These are phyloP conservation scores for Papiliotrema fonsecae DNA, from an alignment of 1,284 basidiomycete species.

Conservation along the genomic window DNA sequence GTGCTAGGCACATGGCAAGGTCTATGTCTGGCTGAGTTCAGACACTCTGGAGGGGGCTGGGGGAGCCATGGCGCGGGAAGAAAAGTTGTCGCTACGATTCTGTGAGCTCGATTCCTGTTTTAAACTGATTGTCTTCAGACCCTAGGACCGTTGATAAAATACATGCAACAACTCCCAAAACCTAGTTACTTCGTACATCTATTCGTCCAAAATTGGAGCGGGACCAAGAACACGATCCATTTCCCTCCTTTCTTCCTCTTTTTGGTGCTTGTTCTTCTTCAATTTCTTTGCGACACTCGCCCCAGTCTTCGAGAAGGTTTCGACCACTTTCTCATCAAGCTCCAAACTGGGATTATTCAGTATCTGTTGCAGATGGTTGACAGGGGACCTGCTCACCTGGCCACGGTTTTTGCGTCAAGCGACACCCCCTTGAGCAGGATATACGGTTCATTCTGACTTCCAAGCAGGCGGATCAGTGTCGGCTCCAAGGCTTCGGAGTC, in stretches of 20 bases:
- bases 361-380: not conserved
- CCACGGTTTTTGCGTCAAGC: not conserved
- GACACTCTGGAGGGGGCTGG: conserved; percentile 41
- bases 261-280: conserved; percentile 31
- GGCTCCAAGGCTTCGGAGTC: conserved; percentile 13
- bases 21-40: conserved; percentile 39
- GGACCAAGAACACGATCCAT: conserved; percentile 32
- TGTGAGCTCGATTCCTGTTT: conserved; percentile 18
- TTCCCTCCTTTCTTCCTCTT: conserved; percentile 28
- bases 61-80: conserved; percentile 35
- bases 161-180: no score
- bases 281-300: conserved; percentile 21
- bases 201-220: conserved; percentile 15
- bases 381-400: not conserved
- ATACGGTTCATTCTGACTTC: conserved; percentile 15
- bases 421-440: conserved; percentile 15
- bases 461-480: conserved; percentile 15
- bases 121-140: not conserved
- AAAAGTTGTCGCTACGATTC: conserved; percentile 42
- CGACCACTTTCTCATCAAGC: conserved; percentile 16
- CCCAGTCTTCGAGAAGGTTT: conserved; percentile 10
- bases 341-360: conserved; percentile 9
- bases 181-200: no score
- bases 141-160: not conserved
- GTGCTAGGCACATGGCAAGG: conserved; percentile 90